Evolutionary conservation across 768 basidiomycete species (phyloP).

Genomic region (Candolleomyces aberdarensis): DNA sequence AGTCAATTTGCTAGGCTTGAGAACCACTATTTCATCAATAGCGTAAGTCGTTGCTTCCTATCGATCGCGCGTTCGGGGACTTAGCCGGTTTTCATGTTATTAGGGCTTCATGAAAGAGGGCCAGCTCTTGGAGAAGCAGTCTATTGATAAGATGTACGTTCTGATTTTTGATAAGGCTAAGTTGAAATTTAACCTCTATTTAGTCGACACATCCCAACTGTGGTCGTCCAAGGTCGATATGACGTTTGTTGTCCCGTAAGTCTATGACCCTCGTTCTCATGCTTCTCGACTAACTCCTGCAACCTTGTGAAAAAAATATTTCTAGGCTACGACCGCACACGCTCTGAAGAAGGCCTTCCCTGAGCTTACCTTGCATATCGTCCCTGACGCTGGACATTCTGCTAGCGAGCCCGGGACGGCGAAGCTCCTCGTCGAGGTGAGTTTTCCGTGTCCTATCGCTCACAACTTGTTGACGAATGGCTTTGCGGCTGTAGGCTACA

Average conservation of each 20-base stretch:
- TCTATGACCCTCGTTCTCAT: neutral
- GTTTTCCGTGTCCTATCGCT: constrained; percentile 6
- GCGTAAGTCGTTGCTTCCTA: constrained; percentile 36
- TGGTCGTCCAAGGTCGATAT: constrained; percentile 84
- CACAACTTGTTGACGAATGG: too few species aligned
- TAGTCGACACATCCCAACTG: constrained; percentile 84
- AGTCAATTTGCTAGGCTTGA: constrained; percentile 61
- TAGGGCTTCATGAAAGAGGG: constrained; percentile 88
- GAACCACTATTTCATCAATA: constrained; percentile 88
- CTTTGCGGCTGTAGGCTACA: neutral
- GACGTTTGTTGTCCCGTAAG: constrained; percentile 85
- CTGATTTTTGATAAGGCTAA: neutral
- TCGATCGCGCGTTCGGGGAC: neutral
- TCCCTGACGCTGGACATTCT: constrained; percentile 87
- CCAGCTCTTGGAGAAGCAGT: constrained; percentile 78
- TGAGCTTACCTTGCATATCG: constrained; percentile 69
- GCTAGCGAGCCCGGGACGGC: constrained; percentile 70
- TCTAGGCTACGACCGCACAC: constrained; percentile 74
- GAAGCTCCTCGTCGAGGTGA: constrained; percentile 68
- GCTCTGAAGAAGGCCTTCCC: constrained; percentile 83
- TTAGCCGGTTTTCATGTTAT: neutral
- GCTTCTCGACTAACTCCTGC: neutral
- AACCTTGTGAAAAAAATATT: neutral
- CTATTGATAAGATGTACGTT: constrained; percentile 83
- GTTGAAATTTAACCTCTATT: neutral